These are phyloP conservation scores for Ogataea trehalophila DNA, from an alignment of 805 yeast species.

Conservation along the genomic window DNA sequence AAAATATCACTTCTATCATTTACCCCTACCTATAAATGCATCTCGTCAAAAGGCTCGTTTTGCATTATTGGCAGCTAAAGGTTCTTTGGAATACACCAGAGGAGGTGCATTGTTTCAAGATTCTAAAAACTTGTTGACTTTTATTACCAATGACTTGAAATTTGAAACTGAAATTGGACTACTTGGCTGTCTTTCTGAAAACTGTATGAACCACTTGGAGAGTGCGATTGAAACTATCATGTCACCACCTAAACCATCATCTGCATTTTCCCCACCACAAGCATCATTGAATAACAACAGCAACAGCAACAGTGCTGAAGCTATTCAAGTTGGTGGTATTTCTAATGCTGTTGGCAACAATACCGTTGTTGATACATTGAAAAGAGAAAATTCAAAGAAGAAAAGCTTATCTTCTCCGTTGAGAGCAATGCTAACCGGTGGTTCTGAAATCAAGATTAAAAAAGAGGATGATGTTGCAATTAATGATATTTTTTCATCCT, in stretches of 20 bases:
- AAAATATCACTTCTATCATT: conserved; percentile 34
- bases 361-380: conserved; percentile 8
- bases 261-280: conserved; percentile 4
- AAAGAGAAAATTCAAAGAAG: conserved; percentile 19
- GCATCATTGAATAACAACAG: neutral
- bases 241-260: conserved; percentile 38
- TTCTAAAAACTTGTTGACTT: conserved; percentile 51
- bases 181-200: conserved; percentile 58
- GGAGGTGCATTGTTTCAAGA: conserved; percentile 78
- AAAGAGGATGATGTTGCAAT: conserved; percentile 24
- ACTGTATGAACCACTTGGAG: conserved; percentile 53
- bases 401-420: conserved; percentile 19
- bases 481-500: conserved; percentile 29
- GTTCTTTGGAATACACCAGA: conserved; percentile 75
- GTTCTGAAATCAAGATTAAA: conserved; percentile 4
- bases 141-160: conserved; percentile 45
- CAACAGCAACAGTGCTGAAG: neutral
- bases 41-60: conserved; percentile 61
- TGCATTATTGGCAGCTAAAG: conserved; percentile 62
- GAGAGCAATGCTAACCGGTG: conserved; percentile 4
- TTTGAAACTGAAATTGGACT: conserved; percentile 46
- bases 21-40: conserved; percentile 62
- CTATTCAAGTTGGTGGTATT: neutral
- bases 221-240: conserved; percentile 56
- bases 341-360: neutral